Percentiles rank a stretch among this genome's conserved stretches.
Conservation (phyloP, 257 asterid genomes). For the Nicotiana benthamiana region DNA sequence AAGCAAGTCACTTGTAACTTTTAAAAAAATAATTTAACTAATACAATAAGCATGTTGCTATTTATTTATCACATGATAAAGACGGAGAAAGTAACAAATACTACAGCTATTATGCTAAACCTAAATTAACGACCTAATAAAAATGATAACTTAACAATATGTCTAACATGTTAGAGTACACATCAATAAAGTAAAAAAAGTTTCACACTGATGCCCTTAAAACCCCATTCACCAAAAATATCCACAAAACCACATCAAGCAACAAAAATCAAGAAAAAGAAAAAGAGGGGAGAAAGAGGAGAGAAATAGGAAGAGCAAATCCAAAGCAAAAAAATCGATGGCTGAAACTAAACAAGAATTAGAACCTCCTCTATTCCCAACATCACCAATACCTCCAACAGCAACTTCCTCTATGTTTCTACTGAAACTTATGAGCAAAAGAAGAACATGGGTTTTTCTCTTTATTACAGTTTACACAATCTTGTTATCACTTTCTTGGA, state of each 20-base stretch:
- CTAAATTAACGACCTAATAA: no score
- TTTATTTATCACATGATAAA: no score
- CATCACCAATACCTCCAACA: background rate
- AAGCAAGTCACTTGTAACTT: no score
- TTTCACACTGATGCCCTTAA: no score
- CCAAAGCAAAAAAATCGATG: no score
- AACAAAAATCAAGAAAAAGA: background rate
- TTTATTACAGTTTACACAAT: constrained; percentile 60
- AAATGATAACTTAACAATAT: background rate
- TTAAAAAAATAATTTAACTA: no score
- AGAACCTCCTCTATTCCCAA: constrained; percentile 4
- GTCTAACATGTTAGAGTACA: background rate
- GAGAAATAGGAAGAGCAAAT: no score
- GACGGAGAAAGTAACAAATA: no score
- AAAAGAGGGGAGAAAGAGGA: no score
- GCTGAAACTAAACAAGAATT: constrained; percentile 2
- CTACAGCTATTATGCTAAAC: no score
- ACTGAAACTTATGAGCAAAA: constrained; percentile 49
- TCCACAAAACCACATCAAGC: background rate
- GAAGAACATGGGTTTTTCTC: constrained; percentile 74
- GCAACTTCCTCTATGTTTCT: constrained; percentile 22
- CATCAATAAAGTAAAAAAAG: no score
- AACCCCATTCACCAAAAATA: background rate
- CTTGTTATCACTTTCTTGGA: constrained; percentile 68
- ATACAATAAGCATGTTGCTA: no score